Evolutionary conservation across 768 basidiomycete species (phyloP).

Genomic region (Lyophyllum atratum): DNA sequence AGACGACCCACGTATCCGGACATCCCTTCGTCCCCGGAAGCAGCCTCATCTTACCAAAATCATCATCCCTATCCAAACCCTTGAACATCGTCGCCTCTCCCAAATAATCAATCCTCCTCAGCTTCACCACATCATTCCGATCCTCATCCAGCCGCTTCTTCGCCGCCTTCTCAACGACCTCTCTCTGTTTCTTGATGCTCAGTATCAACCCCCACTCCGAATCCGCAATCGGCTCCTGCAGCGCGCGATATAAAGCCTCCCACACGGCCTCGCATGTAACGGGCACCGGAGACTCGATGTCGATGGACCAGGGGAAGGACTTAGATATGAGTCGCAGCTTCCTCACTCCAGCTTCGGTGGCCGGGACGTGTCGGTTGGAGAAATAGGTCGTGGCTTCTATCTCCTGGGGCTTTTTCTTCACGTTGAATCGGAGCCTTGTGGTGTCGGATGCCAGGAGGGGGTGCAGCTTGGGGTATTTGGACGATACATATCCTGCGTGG

Average conservation of each 20-base stretch:
- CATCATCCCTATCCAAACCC: slow-evolving; percentile 63
- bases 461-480: slow-evolving; percentile 19
- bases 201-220: slow-evolving; percentile 68
- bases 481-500: slow-evolving; percentile 5
- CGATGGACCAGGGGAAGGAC: slow-evolving; percentile 66
- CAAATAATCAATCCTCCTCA: slow-evolving; percentile 66
- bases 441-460: slow-evolving; percentile 15
- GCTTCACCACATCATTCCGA: slow-evolving; percentile 31
- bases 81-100: slow-evolving; percentile 60
- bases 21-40: slow-evolving; percentile 44
- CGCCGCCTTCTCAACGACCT: slow-evolving; percentile 49
- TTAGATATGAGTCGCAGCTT: slow-evolving; percentile 59
- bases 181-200: slow-evolving; percentile 41
- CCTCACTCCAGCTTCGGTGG: slow-evolving; percentile 35
- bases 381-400: slow-evolving; percentile 12
- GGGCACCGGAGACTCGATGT: slow-evolving; percentile 43
- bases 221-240: slow-evolving; percentile 59
- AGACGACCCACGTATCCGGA: slow-evolving; percentile 63
- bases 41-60: slow-evolving; percentile 50
- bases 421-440: slow-evolving; percentile 13
- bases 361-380: slow-evolving; percentile 25
- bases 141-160: slow-evolving; percentile 47
- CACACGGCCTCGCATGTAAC: slow-evolving; percentile 58
- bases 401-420: neutral
- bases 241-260: slow-evolving; percentile 47